Evolutionary conservation across 345 rosid species (phyloP), one percentile per base, ranked within the genome.

Genomic region (Corchorus olitorius): DNA sequence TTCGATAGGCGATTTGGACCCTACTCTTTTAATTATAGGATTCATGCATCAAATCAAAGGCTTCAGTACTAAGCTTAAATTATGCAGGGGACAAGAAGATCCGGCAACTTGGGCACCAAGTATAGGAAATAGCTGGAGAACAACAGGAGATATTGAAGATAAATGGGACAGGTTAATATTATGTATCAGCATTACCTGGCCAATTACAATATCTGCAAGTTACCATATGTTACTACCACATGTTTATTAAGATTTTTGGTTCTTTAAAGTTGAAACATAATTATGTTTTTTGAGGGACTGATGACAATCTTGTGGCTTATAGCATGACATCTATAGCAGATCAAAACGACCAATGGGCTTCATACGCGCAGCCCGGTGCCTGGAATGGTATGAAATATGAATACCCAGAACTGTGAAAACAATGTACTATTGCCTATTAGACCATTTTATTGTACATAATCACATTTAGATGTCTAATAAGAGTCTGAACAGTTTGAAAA

Each of bases 41-140:
- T 3, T 39, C 43, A 39, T 39, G 43, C 43, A 39, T 39, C 43
- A 39, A 39, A 39, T 39, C 43, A 39, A 39, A 39, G 15, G 16
- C 27, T 15, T 19, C 35, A 14, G 15, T n/a, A 27, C 46, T 12
- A 22, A 15, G 10, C 12, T 74, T 15, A 7, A 1, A 39, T 8
- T 9, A 3, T 13, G 14, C 48, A 87, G 92, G 94, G 94, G 94
- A 75, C 27, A 55, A 70, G 91, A 87, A 68, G 88, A 90, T 46
- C 94, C 94, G 0, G 92, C 94, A 50, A 87, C 87, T 17, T 90
- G 92, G 94, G 94, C 89, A 15, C 49, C 84, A 27, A 60, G 61
- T 13, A 56, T 90, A 5, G 92, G 90, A 55, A 90, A 90, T 78
- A 90, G 92, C 66, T 90, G 94, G 94, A 86, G 94, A 75, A 90